These are phyloP conservation scores for Amborella trichopoda DNA, from an alignment of 164 flowering plant genomes.

Conservation along the genomic window DNA sequence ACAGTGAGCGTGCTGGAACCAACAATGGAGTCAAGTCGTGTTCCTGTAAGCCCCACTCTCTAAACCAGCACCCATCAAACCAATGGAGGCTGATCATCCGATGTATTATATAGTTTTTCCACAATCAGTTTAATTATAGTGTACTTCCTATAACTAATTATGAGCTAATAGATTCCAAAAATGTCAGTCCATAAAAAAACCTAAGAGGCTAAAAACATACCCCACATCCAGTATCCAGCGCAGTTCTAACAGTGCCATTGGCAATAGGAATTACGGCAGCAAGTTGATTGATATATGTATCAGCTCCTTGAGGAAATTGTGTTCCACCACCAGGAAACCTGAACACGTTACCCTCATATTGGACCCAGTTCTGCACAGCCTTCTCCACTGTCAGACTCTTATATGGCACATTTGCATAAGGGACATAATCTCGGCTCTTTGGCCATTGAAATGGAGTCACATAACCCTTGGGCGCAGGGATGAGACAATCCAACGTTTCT, in stretches of 20 bases:
- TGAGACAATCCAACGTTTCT: slow-evolving; percentile 52
- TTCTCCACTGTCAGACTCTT: slow-evolving; percentile 90
- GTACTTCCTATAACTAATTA: no score
- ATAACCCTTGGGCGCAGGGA: slow-evolving; percentile 89
- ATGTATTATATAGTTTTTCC: no score
- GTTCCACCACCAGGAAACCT: slow-evolving; percentile 97
- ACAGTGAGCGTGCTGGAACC: no score
- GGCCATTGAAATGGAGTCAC: slow-evolving; percentile 94
- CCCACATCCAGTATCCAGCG: slow-evolving; percentile 94
- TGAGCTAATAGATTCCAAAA: no score
- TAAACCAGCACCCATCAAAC: no score
- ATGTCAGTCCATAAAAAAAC: no score
- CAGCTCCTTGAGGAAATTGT: slow-evolving; percentile 92
- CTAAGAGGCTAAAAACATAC: no score
- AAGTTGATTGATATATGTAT: slow-evolving; percentile 71
- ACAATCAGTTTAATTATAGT: no score
- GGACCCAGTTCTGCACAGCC: slow-evolving; percentile 95
- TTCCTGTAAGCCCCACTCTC: no score
- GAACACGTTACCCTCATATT: slow-evolving; percentile 80
- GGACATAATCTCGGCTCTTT: slow-evolving; percentile 88
- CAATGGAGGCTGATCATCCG: no score
- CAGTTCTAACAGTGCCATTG: slow-evolving; percentile 82
- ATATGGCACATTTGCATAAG: slow-evolving; percentile 84
- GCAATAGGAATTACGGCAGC: slow-evolving; percentile 68
- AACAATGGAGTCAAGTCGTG: no score